Evolutionary conservation across 2,329 filamentous ascomycete genomes (phyloP).

Genomic region (Diaporthe citrichinensis): DNA sequence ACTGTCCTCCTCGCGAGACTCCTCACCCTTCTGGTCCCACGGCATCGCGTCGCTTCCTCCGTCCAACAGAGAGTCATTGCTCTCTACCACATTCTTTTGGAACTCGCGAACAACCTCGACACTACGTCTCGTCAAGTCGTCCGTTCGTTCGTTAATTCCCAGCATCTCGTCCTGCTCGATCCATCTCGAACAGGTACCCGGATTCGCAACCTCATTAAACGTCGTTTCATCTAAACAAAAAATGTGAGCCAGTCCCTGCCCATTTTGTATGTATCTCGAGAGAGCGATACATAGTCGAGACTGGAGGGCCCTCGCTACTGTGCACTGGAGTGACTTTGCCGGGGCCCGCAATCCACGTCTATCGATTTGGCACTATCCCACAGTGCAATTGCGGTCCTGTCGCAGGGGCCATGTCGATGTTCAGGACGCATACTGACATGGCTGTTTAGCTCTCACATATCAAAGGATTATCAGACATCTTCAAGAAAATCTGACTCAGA

Average conservation of each 20-base stretch:
- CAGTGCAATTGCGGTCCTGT: slow-evolving; percentile 18
- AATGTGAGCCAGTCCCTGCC: slow-evolving; percentile 27
- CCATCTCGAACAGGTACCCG: slow-evolving; percentile 17
- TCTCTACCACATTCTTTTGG: slow-evolving; percentile 72
- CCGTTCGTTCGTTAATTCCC: slow-evolving; percentile 40
- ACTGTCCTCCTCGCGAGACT: slow-evolving; percentile 43
- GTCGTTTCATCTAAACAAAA: slow-evolving; percentile 34
- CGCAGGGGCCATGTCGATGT: slow-evolving; percentile 40
- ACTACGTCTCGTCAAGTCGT: slow-evolving; percentile 35
- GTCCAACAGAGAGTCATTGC: slow-evolving; percentile 67
- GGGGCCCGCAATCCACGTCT: slow-evolving; percentile 4
- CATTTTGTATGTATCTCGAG: background rate
- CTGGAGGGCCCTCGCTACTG: background rate
- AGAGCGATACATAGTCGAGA: background rate
- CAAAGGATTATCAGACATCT: slow-evolving; percentile 33
- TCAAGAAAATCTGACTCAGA: slow-evolving; percentile 12
- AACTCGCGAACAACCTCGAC: slow-evolving; percentile 42
- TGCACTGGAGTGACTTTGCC: background rate
- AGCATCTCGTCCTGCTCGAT: slow-evolving; percentile 19
- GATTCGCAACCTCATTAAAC: slow-evolving; percentile 29
- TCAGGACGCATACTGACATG: slow-evolving; percentile 40
- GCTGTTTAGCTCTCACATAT: slow-evolving; percentile 41
- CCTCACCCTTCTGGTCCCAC: slow-evolving; percentile 48
- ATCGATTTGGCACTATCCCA: background rate
- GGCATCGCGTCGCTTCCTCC: slow-evolving; percentile 50